Percentiles rank a stretch among this genome's conserved stretches.
These are phyloP conservation scores for Leccinum obscurum DNA, from an alignment of 768 basidiomycete genomes.

Conservation along the genomic window DNA sequence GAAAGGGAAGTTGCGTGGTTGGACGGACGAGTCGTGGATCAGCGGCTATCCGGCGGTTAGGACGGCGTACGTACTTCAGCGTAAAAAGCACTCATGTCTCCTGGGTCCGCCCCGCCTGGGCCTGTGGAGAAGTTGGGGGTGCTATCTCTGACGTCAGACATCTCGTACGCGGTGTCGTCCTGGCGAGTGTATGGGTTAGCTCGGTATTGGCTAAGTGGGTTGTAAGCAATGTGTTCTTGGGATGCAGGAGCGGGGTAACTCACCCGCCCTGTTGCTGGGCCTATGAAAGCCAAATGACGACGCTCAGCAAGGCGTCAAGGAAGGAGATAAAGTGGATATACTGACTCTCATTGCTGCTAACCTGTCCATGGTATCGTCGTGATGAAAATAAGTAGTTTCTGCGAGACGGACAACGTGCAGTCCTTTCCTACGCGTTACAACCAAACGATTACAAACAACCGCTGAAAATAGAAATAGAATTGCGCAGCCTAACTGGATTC, in stretches of 20 bases:
- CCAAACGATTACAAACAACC: slow-evolving; percentile 15
- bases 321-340: not conserved
- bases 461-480: too few relatives aligned
- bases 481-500: too few relatives aligned
- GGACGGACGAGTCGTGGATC: not conserved
- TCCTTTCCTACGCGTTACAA: not conserved
- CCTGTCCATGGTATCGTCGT: slow-evolving; percentile 72
- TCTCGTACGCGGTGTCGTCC: slow-evolving; percentile 62
- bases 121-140: slow-evolving; percentile 47
- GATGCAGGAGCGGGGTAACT: slow-evolving; percentile 28
- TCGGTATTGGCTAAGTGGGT: slow-evolving; percentile 32
- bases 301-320: slow-evolving; percentile 7
- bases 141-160: slow-evolving; percentile 67
- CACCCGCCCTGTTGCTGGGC: slow-evolving; percentile 66
- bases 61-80: slow-evolving; percentile 54
- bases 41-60: not conserved
- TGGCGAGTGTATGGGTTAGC: slow-evolving; percentile 69
- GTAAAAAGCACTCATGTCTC: slow-evolving; percentile 73
- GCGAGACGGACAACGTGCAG: not conserved
- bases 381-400: slow-evolving; percentile 52
- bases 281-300: slow-evolving; percentile 32
- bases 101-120: slow-evolving; percentile 38
- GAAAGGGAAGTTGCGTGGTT: not conserved
- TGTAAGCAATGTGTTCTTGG: not conserved
- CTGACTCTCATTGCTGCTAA: slow-evolving; percentile 83